These are phyloP conservation scores for Pigoraptor vietnamica DNA, from an alignment of 78 protist genomes.

Conservation along the genomic window DNA sequence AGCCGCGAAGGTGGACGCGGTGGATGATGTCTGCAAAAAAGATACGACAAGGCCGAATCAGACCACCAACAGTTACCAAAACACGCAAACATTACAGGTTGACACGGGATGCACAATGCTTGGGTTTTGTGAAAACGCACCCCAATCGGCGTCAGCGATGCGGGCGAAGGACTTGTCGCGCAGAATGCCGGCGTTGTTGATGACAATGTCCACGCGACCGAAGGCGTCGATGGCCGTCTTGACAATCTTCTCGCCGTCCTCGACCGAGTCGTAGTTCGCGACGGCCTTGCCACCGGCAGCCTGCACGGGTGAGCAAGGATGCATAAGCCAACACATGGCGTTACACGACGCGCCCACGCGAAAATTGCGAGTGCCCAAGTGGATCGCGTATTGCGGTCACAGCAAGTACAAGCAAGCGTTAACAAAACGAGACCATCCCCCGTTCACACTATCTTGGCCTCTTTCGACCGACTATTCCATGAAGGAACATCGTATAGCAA, in stretches of 20 bases:
- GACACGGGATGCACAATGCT: neutral
- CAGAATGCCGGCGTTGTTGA: constrained; percentile 80
- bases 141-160: constrained; percentile 78
- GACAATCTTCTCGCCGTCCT: constrained; percentile 62
- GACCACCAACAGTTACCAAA: neutral
- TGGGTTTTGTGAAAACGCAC: neutral
- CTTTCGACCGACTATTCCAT: too few relatives aligned
- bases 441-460: constrained; percentile 63
- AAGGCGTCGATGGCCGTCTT: constrained; percentile 60
- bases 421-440: too few relatives aligned
- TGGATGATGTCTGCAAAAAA: constrained; percentile 27
- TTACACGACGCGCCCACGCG: too few relatives aligned
- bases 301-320: too few relatives aligned
- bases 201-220: constrained; percentile 75
- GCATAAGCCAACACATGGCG: too few relatives aligned
- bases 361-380: too few relatives aligned
- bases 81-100: neutral
- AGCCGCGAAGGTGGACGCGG: constrained; percentile 69
- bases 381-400: too few relatives aligned
- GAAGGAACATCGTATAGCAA: too few relatives aligned
- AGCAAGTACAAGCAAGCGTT: neutral
- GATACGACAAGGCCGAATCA: neutral
- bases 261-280: constrained; percentile 77
- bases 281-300: constrained; percentile 68
- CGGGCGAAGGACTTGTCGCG: constrained; percentile 62